These are phyloP conservation scores for Moesziomyces sp. DNA, from an alignment of 1,284 basidiomycete species.

Conservation along the genomic window DNA sequence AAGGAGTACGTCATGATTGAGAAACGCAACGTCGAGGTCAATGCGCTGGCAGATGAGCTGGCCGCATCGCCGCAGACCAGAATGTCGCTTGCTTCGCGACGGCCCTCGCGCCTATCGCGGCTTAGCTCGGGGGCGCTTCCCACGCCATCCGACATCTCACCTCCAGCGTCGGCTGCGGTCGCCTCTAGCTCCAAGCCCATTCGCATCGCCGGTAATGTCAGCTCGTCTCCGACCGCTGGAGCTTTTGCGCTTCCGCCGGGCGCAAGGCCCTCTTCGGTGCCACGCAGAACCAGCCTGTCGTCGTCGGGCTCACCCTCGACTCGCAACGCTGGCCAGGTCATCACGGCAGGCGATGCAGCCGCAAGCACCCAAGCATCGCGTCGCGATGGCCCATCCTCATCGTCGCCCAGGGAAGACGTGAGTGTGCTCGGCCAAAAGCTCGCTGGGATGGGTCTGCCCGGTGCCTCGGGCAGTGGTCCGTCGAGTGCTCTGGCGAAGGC, in stretches of 20 bases:
- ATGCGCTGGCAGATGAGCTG: constrained; percentile 71
- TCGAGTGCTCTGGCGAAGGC: constrained; percentile 75
- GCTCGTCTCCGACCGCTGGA: constrained; percentile 20
- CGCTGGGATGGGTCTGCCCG: constrained; percentile 22
- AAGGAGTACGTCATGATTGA: constrained; percentile 73
- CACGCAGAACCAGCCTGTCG: constrained; percentile 46
- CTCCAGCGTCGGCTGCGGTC: constrained; percentile 14
- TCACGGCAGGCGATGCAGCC: constrained; percentile 32
- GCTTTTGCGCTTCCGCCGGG: constrained; percentile 57
- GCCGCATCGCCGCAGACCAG: constrained; percentile 44
- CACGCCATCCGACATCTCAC: constrained; percentile 16
- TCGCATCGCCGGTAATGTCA: constrained; percentile 19
- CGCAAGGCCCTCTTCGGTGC: constrained; percentile 43
- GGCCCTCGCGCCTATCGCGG: constrained; percentile 49
- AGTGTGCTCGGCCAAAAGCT: constrained; percentile 43
- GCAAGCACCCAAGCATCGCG: constrained; percentile 28
- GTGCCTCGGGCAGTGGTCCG: constrained; percentile 13
- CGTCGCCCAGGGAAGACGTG: constrained; percentile 31
- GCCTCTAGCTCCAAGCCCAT: constrained; percentile 18
- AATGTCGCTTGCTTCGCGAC: constrained; percentile 24
- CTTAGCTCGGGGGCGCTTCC: constrained; percentile 33
- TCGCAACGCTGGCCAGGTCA: constrained; percentile 33
- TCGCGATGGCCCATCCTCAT: constrained; percentile 16
- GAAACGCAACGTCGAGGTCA: constrained; percentile 73
- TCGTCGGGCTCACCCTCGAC: constrained; percentile 46